Percentiles rank a stretch among this genome's conserved stretches.
These are phyloP conservation scores for Neofusicoccum laricinum DNA, from an alignment of 2,329 filamentous ascomycete genomes.

Conservation along the genomic window DNA sequence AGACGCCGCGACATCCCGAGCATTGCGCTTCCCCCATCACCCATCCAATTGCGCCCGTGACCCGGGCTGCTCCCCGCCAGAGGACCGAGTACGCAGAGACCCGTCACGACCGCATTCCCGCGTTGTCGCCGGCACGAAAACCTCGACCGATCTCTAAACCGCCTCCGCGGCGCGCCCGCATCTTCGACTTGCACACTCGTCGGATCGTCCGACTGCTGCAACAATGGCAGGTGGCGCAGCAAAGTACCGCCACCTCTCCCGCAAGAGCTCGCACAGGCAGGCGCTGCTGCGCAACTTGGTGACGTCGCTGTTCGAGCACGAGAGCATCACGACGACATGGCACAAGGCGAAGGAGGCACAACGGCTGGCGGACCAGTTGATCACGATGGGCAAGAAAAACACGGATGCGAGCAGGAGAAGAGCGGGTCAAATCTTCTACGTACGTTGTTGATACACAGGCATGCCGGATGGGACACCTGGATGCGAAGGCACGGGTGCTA, in stretches of 20 bases:
- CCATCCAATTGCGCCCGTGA: background rate
- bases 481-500: background rate
- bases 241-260: slow-evolving; percentile 86
- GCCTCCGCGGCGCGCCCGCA: slow-evolving; percentile 8
- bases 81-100: background rate
- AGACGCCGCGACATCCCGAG: background rate
- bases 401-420: slow-evolving; percentile 74
- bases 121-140: background rate
- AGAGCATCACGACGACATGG: slow-evolving; percentile 93
- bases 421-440: slow-evolving; percentile 81
- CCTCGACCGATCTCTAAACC: background rate
- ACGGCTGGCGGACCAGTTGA: slow-evolving; percentile 86
- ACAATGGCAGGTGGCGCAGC: slow-evolving; percentile 80
- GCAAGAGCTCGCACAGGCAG: slow-evolving; percentile 81
- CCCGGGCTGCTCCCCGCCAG: background rate
- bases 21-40: background rate
- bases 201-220: background rate
- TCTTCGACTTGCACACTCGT: background rate
- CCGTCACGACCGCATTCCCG: background rate
- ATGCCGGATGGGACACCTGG: background rate
- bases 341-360: slow-evolving; percentile 97
- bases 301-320: slow-evolving; percentile 88
- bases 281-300: slow-evolving; percentile 94
- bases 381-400: slow-evolving; percentile 90
- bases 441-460: slow-evolving; percentile 49